Evolutionary conservation across 495 filamentous ascomycete species (phyloP).

Genomic region (Neurospora africana): DNA sequence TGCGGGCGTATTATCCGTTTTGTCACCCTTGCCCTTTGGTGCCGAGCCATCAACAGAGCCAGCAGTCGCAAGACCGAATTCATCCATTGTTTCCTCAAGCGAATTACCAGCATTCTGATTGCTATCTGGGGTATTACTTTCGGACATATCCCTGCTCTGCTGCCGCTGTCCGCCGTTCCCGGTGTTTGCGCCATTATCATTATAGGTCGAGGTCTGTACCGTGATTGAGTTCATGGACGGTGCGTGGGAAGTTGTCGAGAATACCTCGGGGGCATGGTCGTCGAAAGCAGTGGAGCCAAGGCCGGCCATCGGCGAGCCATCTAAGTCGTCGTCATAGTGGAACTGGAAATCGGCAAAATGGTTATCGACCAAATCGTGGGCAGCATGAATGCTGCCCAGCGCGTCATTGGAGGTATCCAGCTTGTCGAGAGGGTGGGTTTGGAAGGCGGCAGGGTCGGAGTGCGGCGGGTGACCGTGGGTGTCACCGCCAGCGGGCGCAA

Average conservation of each 20-base stretch:
- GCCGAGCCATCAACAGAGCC: constrained; percentile 39
- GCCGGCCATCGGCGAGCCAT: constrained; percentile 30
- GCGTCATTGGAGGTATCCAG: constrained; percentile 19
- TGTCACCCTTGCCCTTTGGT: constrained; percentile 44
- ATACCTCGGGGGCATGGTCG: constrained; percentile 30
- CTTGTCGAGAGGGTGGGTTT: constrained; percentile 14
- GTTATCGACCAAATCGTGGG: constrained; percentile 22
- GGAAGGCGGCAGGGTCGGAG: constrained; percentile 13
- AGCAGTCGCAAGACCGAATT: constrained; percentile 38
- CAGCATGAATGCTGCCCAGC: constrained; percentile 21
- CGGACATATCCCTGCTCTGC: constrained; percentile 32
- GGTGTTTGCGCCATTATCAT: not conserved
- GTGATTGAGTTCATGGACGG: constrained; percentile 26
- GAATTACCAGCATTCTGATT: constrained; percentile 33
- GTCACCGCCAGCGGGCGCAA: constrained; percentile 15
- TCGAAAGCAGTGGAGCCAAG: constrained; percentile 22
- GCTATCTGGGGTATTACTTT: constrained; percentile 39
- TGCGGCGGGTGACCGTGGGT: constrained; percentile 13
- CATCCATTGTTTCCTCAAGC: constrained; percentile 41
- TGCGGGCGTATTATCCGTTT: constrained; percentile 50
- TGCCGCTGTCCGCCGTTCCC: constrained; percentile 14
- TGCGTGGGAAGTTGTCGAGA: constrained; percentile 21
- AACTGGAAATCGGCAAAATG: constrained; percentile 39
- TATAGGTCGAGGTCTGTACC: constrained; percentile 19
- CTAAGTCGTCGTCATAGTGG: constrained; percentile 29